These are phyloP conservation scores for Pulveroboletus sp. DNA, from an alignment of 768 basidiomycete genomes.

Conservation along the genomic window DNA sequence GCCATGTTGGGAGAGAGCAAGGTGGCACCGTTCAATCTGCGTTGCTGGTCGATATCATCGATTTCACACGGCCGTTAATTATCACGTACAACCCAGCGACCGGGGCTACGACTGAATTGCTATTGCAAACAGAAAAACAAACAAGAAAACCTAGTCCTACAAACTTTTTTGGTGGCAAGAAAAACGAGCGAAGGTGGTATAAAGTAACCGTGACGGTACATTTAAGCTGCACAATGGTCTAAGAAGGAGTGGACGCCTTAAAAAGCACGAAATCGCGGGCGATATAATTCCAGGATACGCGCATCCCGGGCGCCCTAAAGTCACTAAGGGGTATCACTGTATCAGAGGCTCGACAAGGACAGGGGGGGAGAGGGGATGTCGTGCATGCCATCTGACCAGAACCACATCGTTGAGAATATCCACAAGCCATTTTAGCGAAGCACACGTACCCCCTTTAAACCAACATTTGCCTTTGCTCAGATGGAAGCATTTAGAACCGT, in stretches of 20 bases:
- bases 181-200: slow-evolving; percentile 30
- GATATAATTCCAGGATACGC: slow-evolving; percentile 8
- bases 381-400: slow-evolving; percentile 40
- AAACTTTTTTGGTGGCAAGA: slow-evolving; percentile 25
- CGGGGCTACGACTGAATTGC: slow-evolving; percentile 16
- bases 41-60: slow-evolving; percentile 32
- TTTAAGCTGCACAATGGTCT: slow-evolving; percentile 16
- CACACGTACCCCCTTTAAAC: slow-evolving; percentile 67
- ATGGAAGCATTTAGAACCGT: slow-evolving; percentile 66
- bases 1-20: slow-evolving; percentile 43
- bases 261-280: slow-evolving; percentile 19
- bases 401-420: slow-evolving; percentile 1
- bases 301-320: neutral
- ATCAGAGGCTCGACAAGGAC: slow-evolving; percentile 20
- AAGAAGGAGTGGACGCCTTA: slow-evolving; percentile 24
- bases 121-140: slow-evolving; percentile 21
- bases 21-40: slow-evolving; percentile 16
- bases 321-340: slow-evolving; percentile 12
- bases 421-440: neutral
- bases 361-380: slow-evolving; percentile 17
- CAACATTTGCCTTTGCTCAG: slow-evolving; percentile 79
- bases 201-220: slow-evolving; percentile 20
- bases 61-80: slow-evolving; percentile 63
- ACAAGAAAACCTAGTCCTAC: slow-evolving; percentile 23
- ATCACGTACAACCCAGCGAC: slow-evolving; percentile 14